Evolutionary conservation across 2,329 filamentous ascomycete genomes (phyloP).

Genomic region (Neocucurbitaria cava): DNA sequence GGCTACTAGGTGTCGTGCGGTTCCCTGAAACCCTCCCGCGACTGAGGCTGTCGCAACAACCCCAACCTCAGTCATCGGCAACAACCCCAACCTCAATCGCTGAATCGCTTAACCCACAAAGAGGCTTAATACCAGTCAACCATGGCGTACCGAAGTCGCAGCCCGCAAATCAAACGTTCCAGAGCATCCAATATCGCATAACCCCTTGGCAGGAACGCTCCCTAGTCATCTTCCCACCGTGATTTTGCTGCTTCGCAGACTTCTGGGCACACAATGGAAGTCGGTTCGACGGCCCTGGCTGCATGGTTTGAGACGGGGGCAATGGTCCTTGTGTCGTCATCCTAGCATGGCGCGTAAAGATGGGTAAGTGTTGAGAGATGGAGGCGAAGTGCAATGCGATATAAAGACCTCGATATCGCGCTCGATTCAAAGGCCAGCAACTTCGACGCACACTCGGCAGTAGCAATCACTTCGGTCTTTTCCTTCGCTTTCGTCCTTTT

Average conservation of each 20-base stretch:
- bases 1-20: conserved; percentile 35
- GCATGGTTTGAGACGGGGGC: conserved; percentile 39
- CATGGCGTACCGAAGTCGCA: conserved; percentile 42
- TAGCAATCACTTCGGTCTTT: conserved; percentile 25
- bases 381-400: conserved; percentile 20
- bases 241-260: conserved; percentile 6
- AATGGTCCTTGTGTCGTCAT: conserved; percentile 24
- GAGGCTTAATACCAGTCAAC: conserved; percentile 23
- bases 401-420: conserved; percentile 31
- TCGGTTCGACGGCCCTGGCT: conserved; percentile 12
- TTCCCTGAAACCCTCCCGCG: conserved; percentile 44
- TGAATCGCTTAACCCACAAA: conserved; percentile 10
- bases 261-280: conserved; percentile 15
- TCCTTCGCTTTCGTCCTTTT: conserved; percentile 23
- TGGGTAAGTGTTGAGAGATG: neutral
- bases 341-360: conserved; percentile 20
- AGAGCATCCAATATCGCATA: conserved; percentile 39
- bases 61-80: conserved; percentile 26
- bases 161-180: conserved; percentile 44
- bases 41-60: conserved; percentile 36
- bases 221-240: conserved; percentile 28
- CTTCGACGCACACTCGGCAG: conserved; percentile 33
- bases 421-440: conserved; percentile 30
- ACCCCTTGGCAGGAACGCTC: conserved; percentile 31
- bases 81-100: conserved; percentile 20